Percentiles rank a stretch among this genome's conserved stretches.
phyloP scores from a whole-genome alignment of 75 land plant species.

The Pseudotsuga menziesii region DNA sequence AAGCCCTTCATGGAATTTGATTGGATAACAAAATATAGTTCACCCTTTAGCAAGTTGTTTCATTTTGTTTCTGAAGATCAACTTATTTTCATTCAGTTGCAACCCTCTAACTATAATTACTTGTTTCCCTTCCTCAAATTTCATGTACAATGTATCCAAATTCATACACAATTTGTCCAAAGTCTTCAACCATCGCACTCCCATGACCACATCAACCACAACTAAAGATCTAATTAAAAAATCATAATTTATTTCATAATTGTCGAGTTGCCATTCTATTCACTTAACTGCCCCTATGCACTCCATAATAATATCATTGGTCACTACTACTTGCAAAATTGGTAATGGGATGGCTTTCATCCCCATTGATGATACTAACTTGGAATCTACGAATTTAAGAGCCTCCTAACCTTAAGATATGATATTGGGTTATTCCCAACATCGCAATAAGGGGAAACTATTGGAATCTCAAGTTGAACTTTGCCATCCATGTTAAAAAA shows the following conservation, averaged over 20 bases:
- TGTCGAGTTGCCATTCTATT: neutral
- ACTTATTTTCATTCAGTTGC: no score
- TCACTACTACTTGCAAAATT: neutral
- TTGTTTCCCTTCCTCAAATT: neutral
- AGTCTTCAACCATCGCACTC: neutral
- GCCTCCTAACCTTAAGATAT: neutral
- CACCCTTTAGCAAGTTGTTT: neutral
- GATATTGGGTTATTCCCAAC: neutral
- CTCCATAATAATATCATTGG: neutral
- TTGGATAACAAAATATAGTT: neutral
- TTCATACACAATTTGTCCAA: neutral
- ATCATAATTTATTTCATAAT: neutral
- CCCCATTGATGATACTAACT: neutral
- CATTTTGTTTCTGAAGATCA: neutral
- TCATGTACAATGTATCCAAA: neutral
- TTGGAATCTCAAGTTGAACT: no score
- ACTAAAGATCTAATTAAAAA: neutral
- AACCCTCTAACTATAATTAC: neutral
- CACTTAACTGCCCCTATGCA: neutral
- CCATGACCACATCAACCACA: neutral
- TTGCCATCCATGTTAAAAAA: no score
- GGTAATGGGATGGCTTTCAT: neutral
- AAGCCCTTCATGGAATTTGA: no score
- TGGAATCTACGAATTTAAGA: neutral
- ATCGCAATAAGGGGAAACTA: neutral